Evolutionary conservation across 495 filamentous ascomycete species (phyloP), one percentile per base, ranked within the genome.

Genomic region (Penicillium canariense): DNA sequence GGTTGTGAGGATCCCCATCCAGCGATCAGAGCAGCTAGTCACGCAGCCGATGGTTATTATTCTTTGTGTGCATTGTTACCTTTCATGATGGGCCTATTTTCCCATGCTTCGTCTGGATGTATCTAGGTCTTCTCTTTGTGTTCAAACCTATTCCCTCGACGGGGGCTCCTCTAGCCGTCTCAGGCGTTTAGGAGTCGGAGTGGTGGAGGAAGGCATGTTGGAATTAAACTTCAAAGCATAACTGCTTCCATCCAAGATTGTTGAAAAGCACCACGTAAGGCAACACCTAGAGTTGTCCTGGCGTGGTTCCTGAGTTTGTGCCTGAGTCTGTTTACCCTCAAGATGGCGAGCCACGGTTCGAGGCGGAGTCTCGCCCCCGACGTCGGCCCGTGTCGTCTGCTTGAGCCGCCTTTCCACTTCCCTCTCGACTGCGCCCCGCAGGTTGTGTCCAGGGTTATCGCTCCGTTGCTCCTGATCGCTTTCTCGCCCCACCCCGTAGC

Each of bases 171-270:
- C 42, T 36, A 48, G 50, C 45, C 54, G 51, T 48, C 52, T 63
- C 39, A 23, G 63, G 63, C 34, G 63, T 66, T 64, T 53, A 48
- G 63, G 63, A 61, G 58, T 66, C 52, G 40, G 27, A 49, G 47
- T 56, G 32, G 30, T 58, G 48, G 46, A 46, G 27, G 43, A 11
- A 26, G 48, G 58, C 49, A 38, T 59, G 38, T 44, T 53, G 49
- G 48, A 61, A 61, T 61, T 63, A 54, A 31, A 55, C 50, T 47
- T 30, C 23, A 35, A 26, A 48, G 22, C 38, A 22, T 18, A 38
- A 11, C 14, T 39, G 7, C 2, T 26, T 39, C 20, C n/a, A 1
- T 27, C 10, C 3, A 27, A 9, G 9, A 6, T 6, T 32, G 12
- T 32, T 14, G 20, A 11, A n/a, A 23, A n/a, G 3, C 1, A 1